Base-by-base conservation (phyloP, 108 stramenopile species). In the Pseudonitzschia multiseries region DNA sequence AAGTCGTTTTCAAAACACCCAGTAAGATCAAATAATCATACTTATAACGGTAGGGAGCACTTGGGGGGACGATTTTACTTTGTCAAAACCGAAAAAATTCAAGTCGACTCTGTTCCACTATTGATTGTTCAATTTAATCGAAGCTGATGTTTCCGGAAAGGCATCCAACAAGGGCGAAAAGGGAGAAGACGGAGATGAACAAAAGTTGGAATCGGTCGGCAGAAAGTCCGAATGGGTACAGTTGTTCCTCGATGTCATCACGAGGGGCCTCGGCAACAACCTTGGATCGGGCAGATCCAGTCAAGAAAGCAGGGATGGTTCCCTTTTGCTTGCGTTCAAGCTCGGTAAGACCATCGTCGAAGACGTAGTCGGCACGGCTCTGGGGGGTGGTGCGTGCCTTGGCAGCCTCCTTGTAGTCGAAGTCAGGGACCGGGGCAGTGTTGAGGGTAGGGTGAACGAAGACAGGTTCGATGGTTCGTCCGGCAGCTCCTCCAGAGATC, bases 331-430 rank as follows among this genome's bases (percentile, higher is more conserved):
- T 83, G 71, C 85, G 79, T 64, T 86, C 85, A 27, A 86, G 73
- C 24, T 73, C 82, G 56, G 82, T 83, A 22, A 86, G 80, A 70
- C 85, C 85, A 75, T 86, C 85, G 43, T 86, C 85, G 74, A 71
- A 80, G 41, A 70, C 75, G 67, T 57, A 76, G 40, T 68, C 80
- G 0, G 71, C 31, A 28, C 43, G 48, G 44, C 43, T 78, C 28
- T 67, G 43, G 50, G 75, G 71, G n/a, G 60, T 36, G 29, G 42
- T 14, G 15, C 79, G 82, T 64, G 60, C 69, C 79, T 75, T 76
- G 28, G 79, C 82, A 62, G 79, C 79, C 33, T 79, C 82, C 67
- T 71, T 72, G 82, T 78, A 83, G 66, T 73, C 71, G 51, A 73
- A 79, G 41, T 71, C 43, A 42, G 56, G 69, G 62, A 60, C 52